phyloP scores from a whole-genome alignment of 1,284 basidiomycete genomes.

The Trametes pubescens region DNA sequence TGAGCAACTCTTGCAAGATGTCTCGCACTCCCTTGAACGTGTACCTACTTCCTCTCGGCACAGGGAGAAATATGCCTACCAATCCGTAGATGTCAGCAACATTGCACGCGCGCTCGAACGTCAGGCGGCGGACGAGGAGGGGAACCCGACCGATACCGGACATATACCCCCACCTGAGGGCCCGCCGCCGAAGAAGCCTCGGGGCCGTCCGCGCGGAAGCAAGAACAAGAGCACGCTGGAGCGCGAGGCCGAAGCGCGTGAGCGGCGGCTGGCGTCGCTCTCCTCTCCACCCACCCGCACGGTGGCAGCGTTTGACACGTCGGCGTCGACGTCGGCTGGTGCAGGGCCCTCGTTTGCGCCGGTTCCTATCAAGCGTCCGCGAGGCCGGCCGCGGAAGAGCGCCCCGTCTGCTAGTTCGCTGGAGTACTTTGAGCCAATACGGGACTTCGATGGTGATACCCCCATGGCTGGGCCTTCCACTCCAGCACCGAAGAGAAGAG shows the following conservation, averaged over 20 bases:
- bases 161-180: background rate
- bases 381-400: slow-evolving; percentile 27
- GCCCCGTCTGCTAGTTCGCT: slow-evolving; percentile 15
- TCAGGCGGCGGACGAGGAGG: slow-evolving; percentile 14
- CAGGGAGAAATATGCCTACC: background rate
- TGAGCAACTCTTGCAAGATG: slow-evolving; percentile 1
- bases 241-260: slow-evolving; percentile 21
- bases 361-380: slow-evolving; percentile 23
- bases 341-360: background rate
- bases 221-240: slow-evolving; percentile 27
- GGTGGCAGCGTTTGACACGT: too few species aligned
- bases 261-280: background rate
- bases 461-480: slow-evolving; percentile 5
- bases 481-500: background rate
- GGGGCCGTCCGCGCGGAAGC: slow-evolving; percentile 26
- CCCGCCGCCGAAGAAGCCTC: slow-evolving; percentile 10
- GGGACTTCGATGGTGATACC: slow-evolving; percentile 19
- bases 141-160: background rate
- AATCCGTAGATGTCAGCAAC: slow-evolving; percentile 15
- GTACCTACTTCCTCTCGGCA: background rate
- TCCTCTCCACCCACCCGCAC: background rate
- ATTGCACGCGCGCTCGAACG: slow-evolving; percentile 10
- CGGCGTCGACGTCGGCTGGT: background rate
- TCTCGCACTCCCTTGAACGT: background rate
- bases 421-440: slow-evolving; percentile 28